A percentile compares a stretch with the other conserved stretches of the same genome.
Evolutionary conservation across 2,329 filamentous ascomycete genomes (phyloP).

Genomic region (Rhynchosporium agropyri): DNA sequence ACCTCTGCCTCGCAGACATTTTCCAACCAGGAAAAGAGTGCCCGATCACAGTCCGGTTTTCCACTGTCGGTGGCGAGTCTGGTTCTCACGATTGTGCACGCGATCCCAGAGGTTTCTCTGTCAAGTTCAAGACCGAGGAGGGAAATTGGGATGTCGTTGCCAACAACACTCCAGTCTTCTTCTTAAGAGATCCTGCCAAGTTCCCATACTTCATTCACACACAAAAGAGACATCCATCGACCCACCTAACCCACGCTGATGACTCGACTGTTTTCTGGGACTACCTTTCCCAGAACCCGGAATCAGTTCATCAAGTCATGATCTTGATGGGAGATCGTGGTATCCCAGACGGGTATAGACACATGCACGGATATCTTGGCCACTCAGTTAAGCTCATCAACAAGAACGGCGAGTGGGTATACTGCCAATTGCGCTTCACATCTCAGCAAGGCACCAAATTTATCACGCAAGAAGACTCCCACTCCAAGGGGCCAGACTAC

Average conservation of each 20-base stretch:
- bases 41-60: constrained; percentile 68
- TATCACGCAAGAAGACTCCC: constrained; percentile 53
- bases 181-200: constrained; percentile 72
- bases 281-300: constrained; percentile 48
- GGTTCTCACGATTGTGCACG: constrained; percentile 72
- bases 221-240: constrained; percentile 72
- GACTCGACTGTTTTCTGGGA: constrained; percentile 50
- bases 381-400: constrained; percentile 60
- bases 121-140: constrained; percentile 74
- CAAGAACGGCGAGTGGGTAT: constrained; percentile 55
- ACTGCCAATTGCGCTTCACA: constrained; percentile 56
- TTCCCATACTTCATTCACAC: constrained; percentile 76
- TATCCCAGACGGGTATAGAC: constrained; percentile 55
- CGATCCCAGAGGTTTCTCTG: constrained; percentile 71
- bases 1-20: constrained; percentile 55
- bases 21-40: constrained; percentile 69
- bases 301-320: constrained; percentile 61
- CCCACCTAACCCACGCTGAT: constrained; percentile 64
- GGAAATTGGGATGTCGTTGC: constrained; percentile 75
- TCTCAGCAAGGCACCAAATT: constrained; percentile 56
- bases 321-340: constrained; percentile 60
- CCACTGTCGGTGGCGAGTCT: constrained; percentile 74
- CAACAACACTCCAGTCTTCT: constrained; percentile 77
- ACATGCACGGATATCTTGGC: constrained; percentile 58
- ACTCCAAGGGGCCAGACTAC: constrained; percentile 49